Percentiles rank a stretch among this genome's conserved stretches.
Evolutionary conservation across 2,329 filamentous ascomycete genomes (phyloP).

Genomic region (Pyricularia grisea): DNA sequence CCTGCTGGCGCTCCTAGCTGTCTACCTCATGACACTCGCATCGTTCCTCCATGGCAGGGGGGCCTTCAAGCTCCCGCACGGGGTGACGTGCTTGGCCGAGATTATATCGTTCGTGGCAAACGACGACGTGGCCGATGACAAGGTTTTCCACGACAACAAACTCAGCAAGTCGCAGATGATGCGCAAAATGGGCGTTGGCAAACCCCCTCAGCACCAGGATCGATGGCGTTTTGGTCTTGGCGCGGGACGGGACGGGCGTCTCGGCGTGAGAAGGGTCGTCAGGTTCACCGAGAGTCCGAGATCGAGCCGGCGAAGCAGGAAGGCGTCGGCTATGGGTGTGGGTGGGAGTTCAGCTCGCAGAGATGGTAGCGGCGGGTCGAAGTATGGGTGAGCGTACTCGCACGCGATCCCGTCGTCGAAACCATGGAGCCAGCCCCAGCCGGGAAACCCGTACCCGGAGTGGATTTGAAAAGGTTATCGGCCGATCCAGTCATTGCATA

Average conservation of each 20-base stretch:
- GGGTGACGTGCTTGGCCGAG: conserved; percentile 63
- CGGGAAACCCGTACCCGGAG: not conserved
- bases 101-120: conserved; percentile 69
- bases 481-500: not conserved
- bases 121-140: conserved; percentile 61
- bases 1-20: conserved; percentile 58
- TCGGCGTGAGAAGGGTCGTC: conserved; percentile 34
- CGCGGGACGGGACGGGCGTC: conserved; percentile 21
- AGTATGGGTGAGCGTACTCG: not conserved
- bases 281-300: conserved; percentile 33
- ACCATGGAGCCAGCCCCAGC: not conserved
- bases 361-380: not conserved
- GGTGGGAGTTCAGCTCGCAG: not conserved
- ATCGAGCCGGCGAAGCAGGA: conserved; percentile 12
- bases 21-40: conserved; percentile 59
- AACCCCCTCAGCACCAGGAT: conserved; percentile 34
- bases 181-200: conserved; percentile 52
- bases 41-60: conserved; percentile 45
- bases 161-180: conserved; percentile 57
- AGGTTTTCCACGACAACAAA: conserved; percentile 45
- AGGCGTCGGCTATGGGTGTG: not conserved
- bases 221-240: conserved; percentile 42
- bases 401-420: not conserved
- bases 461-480: not conserved
- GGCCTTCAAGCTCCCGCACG: conserved; percentile 61